Conservation (phyloP, 805 yeast species). For the Spathaspora gorwiae region DNA sequence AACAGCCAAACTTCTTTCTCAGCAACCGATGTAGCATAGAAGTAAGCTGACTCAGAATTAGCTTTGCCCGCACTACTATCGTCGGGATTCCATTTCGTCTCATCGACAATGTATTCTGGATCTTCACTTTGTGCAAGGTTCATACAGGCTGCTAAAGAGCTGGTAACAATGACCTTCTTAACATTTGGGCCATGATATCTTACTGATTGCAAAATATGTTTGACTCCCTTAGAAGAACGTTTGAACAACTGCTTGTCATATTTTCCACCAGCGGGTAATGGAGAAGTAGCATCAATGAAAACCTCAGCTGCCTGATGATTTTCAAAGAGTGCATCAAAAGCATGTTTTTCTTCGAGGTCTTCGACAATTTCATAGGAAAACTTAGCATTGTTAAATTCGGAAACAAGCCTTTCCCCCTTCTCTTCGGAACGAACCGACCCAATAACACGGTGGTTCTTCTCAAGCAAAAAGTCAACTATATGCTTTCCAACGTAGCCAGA, state of each 20-base stretch:
- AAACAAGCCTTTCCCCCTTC: slow-evolving; percentile 34
- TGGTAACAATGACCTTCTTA: slow-evolving; percentile 40
- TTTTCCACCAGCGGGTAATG: slow-evolving; percentile 43
- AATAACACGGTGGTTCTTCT: slow-evolving; percentile 40
- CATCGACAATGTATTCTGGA: slow-evolving; percentile 32
- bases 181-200: slow-evolving; percentile 38
- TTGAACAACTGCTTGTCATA: slow-evolving; percentile 46
- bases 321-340: slow-evolving; percentile 42
- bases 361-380: slow-evolving; percentile 42
- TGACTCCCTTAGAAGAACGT: slow-evolving; percentile 55
- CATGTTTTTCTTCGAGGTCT: slow-evolving; percentile 42
- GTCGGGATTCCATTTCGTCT: slow-evolving; percentile 49
- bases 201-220: slow-evolving; percentile 45
- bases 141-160: slow-evolving; percentile 51
- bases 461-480: slow-evolving; percentile 36
- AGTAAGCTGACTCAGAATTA: slow-evolving; percentile 40
- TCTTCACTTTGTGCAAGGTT: slow-evolving; percentile 9
- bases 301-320: slow-evolving; percentile 46
- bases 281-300: slow-evolving; percentile 60
- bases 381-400: slow-evolving; percentile 14
- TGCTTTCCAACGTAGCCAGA: slow-evolving; percentile 53
- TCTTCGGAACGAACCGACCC: slow-evolving; percentile 48
- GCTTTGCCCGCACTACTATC: slow-evolving; percentile 43
- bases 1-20: slow-evolving; percentile 31
- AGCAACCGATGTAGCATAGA: slow-evolving; percentile 31